Evolutionary conservation across 805 yeast species (phyloP).

Genomic region (Candida saitoana): DNA sequence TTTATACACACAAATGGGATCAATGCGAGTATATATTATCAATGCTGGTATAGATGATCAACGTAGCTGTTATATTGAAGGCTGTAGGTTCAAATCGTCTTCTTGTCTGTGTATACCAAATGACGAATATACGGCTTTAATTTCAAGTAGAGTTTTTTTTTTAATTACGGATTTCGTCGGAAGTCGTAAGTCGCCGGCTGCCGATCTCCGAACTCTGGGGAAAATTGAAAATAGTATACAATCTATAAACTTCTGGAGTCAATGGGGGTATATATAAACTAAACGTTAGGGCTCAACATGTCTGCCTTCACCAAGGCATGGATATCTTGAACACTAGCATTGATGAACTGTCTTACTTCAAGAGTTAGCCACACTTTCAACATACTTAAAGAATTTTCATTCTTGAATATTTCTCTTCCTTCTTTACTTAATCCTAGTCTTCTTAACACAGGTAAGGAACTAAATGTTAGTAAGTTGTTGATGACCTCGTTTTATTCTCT

Average conservation of each 20-base stretch:
- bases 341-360: conserved; percentile 83
- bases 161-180: not conserved
- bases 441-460: conserved; percentile 82
- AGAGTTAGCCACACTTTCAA: conserved; percentile 85
- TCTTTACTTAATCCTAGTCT: conserved; percentile 70
- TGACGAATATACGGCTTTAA: too few relatives aligned
- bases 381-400: conserved; percentile 70
- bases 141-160: too few relatives aligned
- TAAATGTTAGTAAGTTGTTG: conserved; percentile 25
- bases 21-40: too few relatives aligned
- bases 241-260: not conserved
- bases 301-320: conserved; percentile 43
- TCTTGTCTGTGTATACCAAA: too few relatives aligned
- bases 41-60: not conserved
- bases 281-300: conserved; percentile 43
- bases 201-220: conserved; percentile 3
- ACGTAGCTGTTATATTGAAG: too few relatives aligned
- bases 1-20: not conserved
- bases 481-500: not conserved
- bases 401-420: conserved; percentile 52
- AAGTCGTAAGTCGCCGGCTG: not conserved
- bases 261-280: conserved; percentile 1
- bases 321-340: conserved; percentile 72
- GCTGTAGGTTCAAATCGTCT: too few relatives aligned
- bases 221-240: too few relatives aligned